Evolutionary conservation across 805 yeast genomes (phyloP), one percentile per base, ranked within the genome.

Genomic region (Lipomyces starkeyi): DNA sequence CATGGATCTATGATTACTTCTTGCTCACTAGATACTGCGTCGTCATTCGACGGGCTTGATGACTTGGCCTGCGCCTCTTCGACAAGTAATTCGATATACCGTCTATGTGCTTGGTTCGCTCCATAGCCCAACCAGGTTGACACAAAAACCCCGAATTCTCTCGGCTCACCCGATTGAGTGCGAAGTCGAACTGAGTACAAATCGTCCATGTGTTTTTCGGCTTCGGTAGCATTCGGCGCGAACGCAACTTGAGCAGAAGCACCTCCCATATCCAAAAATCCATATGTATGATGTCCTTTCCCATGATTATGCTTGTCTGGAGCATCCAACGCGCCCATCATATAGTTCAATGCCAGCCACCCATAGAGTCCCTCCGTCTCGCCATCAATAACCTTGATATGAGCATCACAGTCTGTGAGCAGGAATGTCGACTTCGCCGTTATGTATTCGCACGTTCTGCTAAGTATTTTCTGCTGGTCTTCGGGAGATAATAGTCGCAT

Each of bases 221-320:
- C 78, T 69, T 91, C 93, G n/a, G 84, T 81, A 3, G 74, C 70
- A 54, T 84, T 83, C 0, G 98, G 98, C 8, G 91, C 93, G 83
- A 93, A 95, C 8, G 98, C 97, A 27, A 95, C 86, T 76, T 95
- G 99, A 0, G 97, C 92, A 1, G 97, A 92, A 0, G 99, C 99
- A 14, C 99, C 99, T 17, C 99, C 99, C 99, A 95, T 95, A 78
- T 95, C 99, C 94, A 95, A 90, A 74, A 95, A 94, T 3, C 99
- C 99, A 71, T 85, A 88, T 0, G 97, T 87, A n/a, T 79, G 78
- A 73, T 85, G 90, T 2, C 59, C 72, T 7, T 64, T 62, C 1
- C 78, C 76, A 11, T 76, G 77, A 1, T 70, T 64, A 29, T 71
- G 76, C 13, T 67, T 67, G 3, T 71, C 74, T 3, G 79, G 72